Base-by-base conservation (phyloP, 169 alveolate species). In the Plasmodium reichenowi region DNA sequence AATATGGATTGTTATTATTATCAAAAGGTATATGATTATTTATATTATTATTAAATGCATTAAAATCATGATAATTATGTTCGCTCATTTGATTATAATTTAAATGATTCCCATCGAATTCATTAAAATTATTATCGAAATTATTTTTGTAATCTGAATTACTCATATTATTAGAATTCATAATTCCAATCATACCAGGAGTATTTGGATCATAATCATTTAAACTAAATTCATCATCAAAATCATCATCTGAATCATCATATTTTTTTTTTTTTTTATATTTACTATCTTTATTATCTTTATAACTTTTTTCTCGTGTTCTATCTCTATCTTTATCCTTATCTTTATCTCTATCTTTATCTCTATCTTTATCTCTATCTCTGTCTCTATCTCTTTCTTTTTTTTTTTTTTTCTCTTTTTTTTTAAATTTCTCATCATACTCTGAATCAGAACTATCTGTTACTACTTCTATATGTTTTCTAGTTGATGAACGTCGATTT, bases 111-210 rank as follows among this genome's bases (percentile, higher is more conserved):
- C 58, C 47, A 72, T 86, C 92, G 62, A 86, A 86, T 64, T 86
- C 87, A 24, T 70, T 72, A 67, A 71, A 86, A 72, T 63, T 68
- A 45, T 9, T 86, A 72, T 83, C 91, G 12, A 83, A 9, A 26
- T 66, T 29, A 47, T 63, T 85, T 54, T 56, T 85, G 54, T 50
- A 80, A 50, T 80, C 89, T 50, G 80, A 50, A 58, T 9, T 85
- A 58, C 63, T 86, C 64, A 72, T 72, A 58, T 86, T 58, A 86
- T 86, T 72, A 12, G 92, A 86, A 70, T 86, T 71, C 92, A 86
- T 86, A 60, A 86, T 72, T 71, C 92, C 92, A 47, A 72, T 72
- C 92, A 86, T 86, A 17, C 92, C 92, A 22, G 92, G 92, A 13
- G 92, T 86, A 13, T 73, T 59, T 32, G 71, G 75, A 62, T 86